Conservation (phyloP, 345 rosid species). For the Bruguiera sexangula region DNA sequence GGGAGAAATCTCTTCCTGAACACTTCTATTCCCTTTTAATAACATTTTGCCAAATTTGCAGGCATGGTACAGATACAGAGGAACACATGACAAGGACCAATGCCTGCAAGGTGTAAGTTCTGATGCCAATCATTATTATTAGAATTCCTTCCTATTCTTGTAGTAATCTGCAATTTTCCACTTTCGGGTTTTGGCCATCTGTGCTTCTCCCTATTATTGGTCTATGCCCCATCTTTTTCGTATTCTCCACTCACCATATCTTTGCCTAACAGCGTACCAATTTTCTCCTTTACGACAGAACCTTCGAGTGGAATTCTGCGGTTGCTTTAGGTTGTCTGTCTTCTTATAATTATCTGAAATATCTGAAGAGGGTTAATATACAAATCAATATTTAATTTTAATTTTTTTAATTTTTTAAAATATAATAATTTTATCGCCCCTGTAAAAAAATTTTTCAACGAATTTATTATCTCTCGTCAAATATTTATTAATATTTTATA, state of each 20-base stretch:
- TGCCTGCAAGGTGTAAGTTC: constrained; percentile 14
- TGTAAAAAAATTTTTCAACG: no score
- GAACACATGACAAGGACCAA: constrained; percentile 23
- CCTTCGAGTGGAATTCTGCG: no score
- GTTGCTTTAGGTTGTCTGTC: no score
- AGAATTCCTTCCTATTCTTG: constrained; percentile 19
- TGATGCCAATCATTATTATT: constrained; percentile 30
- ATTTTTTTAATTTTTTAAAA: no score
- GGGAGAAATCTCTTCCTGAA: constrained; percentile 37
- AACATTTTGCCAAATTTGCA: constrained; percentile 12
- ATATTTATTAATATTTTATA: no score
- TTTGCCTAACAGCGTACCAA: neutral
- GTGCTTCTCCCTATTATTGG: constrained; percentile 23
- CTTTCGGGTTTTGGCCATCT: constrained; percentile 11
- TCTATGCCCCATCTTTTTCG: neutral
- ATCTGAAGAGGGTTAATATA: no score
- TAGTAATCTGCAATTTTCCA: constrained; percentile 4
- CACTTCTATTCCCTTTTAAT: constrained; percentile 26
- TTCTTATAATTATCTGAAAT: no score
- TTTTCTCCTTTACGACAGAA: neutral
- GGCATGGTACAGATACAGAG: constrained; percentile 6
- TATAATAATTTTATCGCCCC: no score
- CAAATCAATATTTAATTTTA: no score
- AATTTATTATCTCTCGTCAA: no score
- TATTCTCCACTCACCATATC: constrained; percentile 35